Conservation (phyloP, 352 stramenopile genomes). For the Pythium phragmitis region DNA sequence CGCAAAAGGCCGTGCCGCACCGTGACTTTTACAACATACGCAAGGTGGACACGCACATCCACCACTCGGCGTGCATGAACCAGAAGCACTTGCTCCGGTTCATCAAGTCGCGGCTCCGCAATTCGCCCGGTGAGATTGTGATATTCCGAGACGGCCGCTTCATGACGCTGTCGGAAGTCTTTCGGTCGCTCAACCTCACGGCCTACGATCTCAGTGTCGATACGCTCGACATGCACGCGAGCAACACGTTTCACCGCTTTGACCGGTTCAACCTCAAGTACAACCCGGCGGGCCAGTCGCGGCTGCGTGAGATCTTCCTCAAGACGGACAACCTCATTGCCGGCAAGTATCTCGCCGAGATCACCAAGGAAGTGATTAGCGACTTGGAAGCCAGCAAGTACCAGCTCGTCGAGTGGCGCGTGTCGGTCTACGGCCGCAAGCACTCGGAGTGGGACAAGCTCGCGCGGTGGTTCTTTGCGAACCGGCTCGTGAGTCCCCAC, state of each 20-base stretch:
- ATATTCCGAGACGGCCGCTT: constrained; percentile 95
- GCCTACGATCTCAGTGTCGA: constrained; percentile 98
- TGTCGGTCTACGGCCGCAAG: constrained; percentile 94
- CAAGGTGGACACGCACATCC: constrained; percentile 99
- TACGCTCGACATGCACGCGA: constrained; percentile 98
- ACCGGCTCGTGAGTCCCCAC: constrained; percentile 91
- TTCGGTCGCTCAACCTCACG: constrained; percentile 92
- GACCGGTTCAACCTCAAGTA: constrained; percentile 99
- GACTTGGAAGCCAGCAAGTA: constrained; percentile 92
- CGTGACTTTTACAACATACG: constrained; percentile 99
- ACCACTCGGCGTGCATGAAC: constrained; percentile 97
- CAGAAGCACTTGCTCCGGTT: constrained; percentile 94
- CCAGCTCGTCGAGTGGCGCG: constrained; percentile 92
- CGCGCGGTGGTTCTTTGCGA: constrained; percentile 95
- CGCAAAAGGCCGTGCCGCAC: constrained; percentile 95
- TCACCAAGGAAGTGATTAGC: constrained; percentile 93
- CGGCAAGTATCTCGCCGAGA: constrained; percentile 94
- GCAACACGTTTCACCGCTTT: constrained; percentile 99
- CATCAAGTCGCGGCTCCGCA: constrained; percentile 82
- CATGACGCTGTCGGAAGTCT: constrained; percentile 96
- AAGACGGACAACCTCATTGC: constrained; percentile 98
- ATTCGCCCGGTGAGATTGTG: constrained; percentile 91
- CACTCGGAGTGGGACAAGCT: constrained; percentile 96
- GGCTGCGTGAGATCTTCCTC: constrained; percentile 98
- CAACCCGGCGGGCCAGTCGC: constrained; percentile 93